Conservation (phyloP, 805 yeast species). For the Ogataea sp. region DNA sequence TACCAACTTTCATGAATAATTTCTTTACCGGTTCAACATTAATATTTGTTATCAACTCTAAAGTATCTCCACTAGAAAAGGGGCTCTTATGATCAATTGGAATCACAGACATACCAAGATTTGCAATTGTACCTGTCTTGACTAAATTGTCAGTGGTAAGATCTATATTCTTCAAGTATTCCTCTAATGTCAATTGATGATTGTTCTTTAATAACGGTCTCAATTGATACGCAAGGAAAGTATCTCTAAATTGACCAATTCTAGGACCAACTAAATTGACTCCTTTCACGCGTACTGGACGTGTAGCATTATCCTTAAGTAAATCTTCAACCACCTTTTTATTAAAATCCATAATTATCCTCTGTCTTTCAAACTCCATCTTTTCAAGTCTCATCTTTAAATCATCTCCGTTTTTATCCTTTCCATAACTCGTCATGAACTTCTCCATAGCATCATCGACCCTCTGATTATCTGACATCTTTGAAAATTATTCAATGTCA, state of each 20-base stretch:
- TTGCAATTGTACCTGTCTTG: slow-evolving; percentile 34
- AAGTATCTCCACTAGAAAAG: slow-evolving; percentile 11
- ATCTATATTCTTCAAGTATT: slow-evolving; percentile 34
- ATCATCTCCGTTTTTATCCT: not conserved
- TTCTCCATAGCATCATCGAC: not conserved
- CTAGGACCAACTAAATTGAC: slow-evolving; percentile 30
- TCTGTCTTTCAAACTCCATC: not conserved
- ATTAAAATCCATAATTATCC: slow-evolving; percentile 14
- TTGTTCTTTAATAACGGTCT: slow-evolving; percentile 33
- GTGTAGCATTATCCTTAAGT: slow-evolving; percentile 21
- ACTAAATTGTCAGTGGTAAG: slow-evolving; percentile 33
- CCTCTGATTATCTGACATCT: too few relatives aligned
- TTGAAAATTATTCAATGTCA: too few relatives aligned
- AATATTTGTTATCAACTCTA: slow-evolving; percentile 21
- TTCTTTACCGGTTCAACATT: slow-evolving; percentile 51
- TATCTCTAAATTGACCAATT: slow-evolving; percentile 23
- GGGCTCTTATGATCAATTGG: slow-evolving; percentile 10
- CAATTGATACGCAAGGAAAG: slow-evolving; percentile 39
- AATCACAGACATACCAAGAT: slow-evolving; percentile 29
- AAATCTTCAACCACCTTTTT: slow-evolving; percentile 18
- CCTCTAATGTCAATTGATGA: slow-evolving; percentile 27
- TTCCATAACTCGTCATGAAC: slow-evolving; percentile 2
- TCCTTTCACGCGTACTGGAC: slow-evolving; percentile 35
- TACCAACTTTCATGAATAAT: slow-evolving; percentile 84
- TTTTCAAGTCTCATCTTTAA: not conserved